Evolutionary conservation across 2,329 filamentous ascomycete species (phyloP), one percentile per base, ranked within the genome.

Genomic region (Neospermospora avenae): DNA sequence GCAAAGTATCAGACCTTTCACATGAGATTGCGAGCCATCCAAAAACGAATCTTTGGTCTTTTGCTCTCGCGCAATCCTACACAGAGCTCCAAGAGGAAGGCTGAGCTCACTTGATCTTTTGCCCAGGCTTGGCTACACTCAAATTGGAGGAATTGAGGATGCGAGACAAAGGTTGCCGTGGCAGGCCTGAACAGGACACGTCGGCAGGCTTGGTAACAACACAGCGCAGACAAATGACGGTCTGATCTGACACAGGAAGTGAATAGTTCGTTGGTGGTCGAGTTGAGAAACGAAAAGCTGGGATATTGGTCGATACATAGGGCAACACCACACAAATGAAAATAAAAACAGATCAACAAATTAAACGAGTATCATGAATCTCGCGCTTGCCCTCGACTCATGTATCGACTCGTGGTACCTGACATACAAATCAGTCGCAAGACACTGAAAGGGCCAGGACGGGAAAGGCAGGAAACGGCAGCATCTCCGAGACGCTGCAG

Each of bases 1-100:
- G 22, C 39, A 28, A 57, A 35, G 58, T 42, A 34, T 62, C 55
- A 59, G 46, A 56, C 24, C 41, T 45, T 34, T 37, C 37, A 41
- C 34, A 39, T 35, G 28, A 55, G 39, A 24, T 7, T n/a, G 18
- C 34, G 20, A 22, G 16, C 54, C 48, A 56, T 31, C 39, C 35
- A 60, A 11, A 20, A 41, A 41, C 34, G 7, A 22, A 42, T 14
- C n/a, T 28, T 54, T 41, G 28, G 34, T 10, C 28, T 20, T 35
- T 51, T 51, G 48, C 20, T 18, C 35, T 8, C 35, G 28, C 35
- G 28, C 28, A 37, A 13, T 20, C 16, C 31, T 51, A 18, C 31
- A 54, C 24, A 41, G 41, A 52, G 35, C 35, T 39, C 35, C 35
- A 39, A 10, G 35, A 39, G 56, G 20, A 34, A 53, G 49, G 37